Evolutionary conservation across 192 early-diverging fungal species (phyloP).

Genomic region (Lunasporangiospora selenospora): DNA sequence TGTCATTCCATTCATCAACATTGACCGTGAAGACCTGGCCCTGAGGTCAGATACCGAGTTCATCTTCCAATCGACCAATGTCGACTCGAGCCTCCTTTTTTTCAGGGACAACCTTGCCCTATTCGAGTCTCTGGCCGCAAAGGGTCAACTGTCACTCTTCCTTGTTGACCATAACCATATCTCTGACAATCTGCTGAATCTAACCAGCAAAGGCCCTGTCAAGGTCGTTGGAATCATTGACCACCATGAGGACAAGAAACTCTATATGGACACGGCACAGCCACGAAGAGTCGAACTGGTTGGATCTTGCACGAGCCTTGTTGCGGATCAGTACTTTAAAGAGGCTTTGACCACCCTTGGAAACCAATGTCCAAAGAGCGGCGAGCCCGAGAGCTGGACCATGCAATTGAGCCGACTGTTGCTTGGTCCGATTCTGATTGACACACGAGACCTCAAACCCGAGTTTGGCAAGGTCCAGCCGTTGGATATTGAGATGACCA

Average conservation of each 20-base stretch:
- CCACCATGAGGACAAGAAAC: constrained; percentile 72
- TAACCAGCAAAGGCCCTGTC: constrained; percentile 1
- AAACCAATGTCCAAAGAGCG: neutral
- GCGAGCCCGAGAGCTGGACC: constrained; percentile 3
- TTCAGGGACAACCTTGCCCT: constrained; percentile 54
- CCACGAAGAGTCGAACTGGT: constrained; percentile 61
- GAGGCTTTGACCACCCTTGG: constrained; percentile 3
- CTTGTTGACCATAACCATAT: constrained; percentile 78
- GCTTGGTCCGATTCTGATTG: constrained; percentile 71
- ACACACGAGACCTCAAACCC: constrained; percentile 65
- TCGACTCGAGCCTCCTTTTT: constrained; percentile 49
- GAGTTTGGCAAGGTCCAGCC: constrained; percentile 54
- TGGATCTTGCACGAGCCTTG: constrained; percentile 65
- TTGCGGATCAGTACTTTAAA: constrained; percentile 51
- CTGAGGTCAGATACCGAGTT: constrained; percentile 68
- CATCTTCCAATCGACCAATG: constrained; percentile 47
- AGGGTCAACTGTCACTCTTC: constrained; percentile 46
- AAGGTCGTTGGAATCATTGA: constrained; percentile 68
- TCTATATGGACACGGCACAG: constrained; percentile 48
- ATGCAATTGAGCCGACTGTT: constrained; percentile 52
- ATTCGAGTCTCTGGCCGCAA: neutral
- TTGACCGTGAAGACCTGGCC: constrained; percentile 63
- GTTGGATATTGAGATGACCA: constrained; percentile 49
- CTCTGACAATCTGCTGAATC: constrained; percentile 26
- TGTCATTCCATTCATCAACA: constrained; percentile 63